Conservation (phyloP, 2,329 filamentous ascomycete genomes). For the Aureobasidium sp. region DNA sequence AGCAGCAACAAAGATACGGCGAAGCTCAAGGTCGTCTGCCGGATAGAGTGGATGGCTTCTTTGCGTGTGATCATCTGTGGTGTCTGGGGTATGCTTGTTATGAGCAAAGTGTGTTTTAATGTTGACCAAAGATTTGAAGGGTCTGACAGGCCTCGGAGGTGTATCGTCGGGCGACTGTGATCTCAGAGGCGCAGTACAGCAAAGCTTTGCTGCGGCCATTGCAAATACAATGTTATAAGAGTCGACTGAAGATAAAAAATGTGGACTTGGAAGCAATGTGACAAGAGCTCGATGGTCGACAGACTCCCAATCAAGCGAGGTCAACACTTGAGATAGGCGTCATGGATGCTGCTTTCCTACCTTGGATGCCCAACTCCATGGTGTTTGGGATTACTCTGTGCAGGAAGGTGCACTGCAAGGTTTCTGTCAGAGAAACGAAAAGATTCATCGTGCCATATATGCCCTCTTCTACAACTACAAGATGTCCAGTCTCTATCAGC, state of each 20-base stretch:
- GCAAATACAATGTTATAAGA: neutral
- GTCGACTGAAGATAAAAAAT: neutral
- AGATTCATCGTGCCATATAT: neutral
- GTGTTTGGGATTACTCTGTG: neutral
- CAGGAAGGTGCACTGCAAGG: neutral
- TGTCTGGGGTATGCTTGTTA: neutral
- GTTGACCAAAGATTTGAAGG: slow-evolving; percentile 5
- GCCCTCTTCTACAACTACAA: neutral
- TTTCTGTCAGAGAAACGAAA: neutral
- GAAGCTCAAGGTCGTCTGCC: slow-evolving; percentile 14
- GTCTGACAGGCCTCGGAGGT: slow-evolving; percentile 7
- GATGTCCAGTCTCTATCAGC: neutral
- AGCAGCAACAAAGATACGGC: slow-evolving; percentile 21
- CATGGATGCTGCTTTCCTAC: neutral
- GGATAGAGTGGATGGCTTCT: neutral
- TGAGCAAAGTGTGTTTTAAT: slow-evolving; percentile 3
- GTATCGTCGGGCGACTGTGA: slow-evolving; percentile 9
- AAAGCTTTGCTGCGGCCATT: slow-evolving; percentile 12
- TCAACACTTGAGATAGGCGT: neutral
- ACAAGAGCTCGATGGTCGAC: neutral
- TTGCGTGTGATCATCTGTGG: neutral
- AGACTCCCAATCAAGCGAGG: neutral
- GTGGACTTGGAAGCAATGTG: neutral
- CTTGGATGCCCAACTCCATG: neutral
- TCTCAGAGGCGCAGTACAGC: slow-evolving; percentile 6